A percentile compares a stretch with the other conserved stretches of the same genome.
phyloP scores from a whole-genome alignment of 202 grass and related monocot genomes.

The Elaeis oleifera region DNA sequence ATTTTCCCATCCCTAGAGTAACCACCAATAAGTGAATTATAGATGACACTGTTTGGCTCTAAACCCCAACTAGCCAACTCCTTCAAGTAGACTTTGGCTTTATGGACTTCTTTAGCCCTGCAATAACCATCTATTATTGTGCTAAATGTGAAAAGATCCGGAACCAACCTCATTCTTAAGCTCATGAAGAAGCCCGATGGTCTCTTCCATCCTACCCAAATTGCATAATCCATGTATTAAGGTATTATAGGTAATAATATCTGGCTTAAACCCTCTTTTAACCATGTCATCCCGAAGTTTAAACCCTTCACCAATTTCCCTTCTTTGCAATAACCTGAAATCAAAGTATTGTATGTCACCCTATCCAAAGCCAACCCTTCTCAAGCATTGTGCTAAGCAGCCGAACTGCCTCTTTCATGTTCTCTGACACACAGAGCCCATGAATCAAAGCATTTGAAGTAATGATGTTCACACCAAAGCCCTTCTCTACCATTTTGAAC shows the following conservation, averaged over 20 bases:
- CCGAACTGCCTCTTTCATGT: slow-evolving; percentile 48
- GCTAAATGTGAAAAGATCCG: slow-evolving; percentile 74
- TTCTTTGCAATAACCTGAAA: slow-evolving; percentile 64
- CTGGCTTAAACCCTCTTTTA: slow-evolving; percentile 67
- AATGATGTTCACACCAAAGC: slow-evolving; percentile 50
- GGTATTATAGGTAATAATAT: slow-evolving; percentile 66
- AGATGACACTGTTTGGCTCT: slow-evolving; percentile 58
- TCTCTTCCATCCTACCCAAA: slow-evolving; percentile 71
- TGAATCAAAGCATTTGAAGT: slow-evolving; percentile 91
- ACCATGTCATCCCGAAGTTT: slow-evolving; percentile 67
- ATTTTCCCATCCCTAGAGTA: slow-evolving; percentile 60
- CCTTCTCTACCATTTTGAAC: slow-evolving; percentile 46
- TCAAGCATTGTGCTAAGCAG: slow-evolving; percentile 51
- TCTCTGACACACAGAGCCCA: slow-evolving; percentile 51
- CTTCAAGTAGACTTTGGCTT: slow-evolving; percentile 54
- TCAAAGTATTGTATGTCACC: slow-evolving; percentile 86
- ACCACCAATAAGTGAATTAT: slow-evolving; percentile 84
- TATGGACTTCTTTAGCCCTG: slow-evolving; percentile 64
- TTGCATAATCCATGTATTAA: slow-evolving; percentile 51
- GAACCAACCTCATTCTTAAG: slow-evolving; percentile 55
- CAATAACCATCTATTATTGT: slow-evolving; percentile 76
- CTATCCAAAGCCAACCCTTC: slow-evolving; percentile 45
- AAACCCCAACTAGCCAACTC: slow-evolving; percentile 52
- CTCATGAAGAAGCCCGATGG: slow-evolving; percentile 41
- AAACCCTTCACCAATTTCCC: slow-evolving; percentile 53